Evolutionary conservation across 2,329 filamentous ascomycete species (phyloP), one percentile per base, ranked within the genome.

Genomic region (Pestalotiopsis fici): DNA sequence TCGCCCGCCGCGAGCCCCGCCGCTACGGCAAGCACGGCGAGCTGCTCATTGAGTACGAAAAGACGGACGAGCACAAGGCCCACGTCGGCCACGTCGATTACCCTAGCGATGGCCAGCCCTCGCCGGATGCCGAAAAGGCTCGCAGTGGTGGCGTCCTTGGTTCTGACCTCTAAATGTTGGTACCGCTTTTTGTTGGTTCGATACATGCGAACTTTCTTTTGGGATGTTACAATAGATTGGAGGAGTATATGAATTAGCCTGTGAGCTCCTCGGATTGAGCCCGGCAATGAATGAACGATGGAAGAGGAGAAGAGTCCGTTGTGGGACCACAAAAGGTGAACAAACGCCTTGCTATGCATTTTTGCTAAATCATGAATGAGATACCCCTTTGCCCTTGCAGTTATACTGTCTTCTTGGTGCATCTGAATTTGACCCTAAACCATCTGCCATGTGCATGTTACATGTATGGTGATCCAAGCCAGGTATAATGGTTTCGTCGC

Each of bases 1-100:
- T 80, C 18, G 83, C 83, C 2, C 73, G 73, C 39, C 74, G 84
- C 6, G 86, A 88, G 76, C 87, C 88, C 0, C 80, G 80, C 4
- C 82, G 85, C 47, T 90, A 89, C 71, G 87, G 86, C 68, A 87
- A 86, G 80, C 82, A 89, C 67, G 88, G 88, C 69, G 85, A 89
- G 75, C 75, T 88, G 56, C 81, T 90, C 56, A 83, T 87, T 54
- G 73, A 80, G 3, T 78, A 83, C 61, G 80, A 82, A 23, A 79
- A 83, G 64, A 75, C 74, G 12, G 80, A 81, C 12, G 83, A 84
- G 69, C 75, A 76, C 68, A 77, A 76, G 71, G 67, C 71, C 9
- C 75, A 72, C 59, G 50, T 54, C 4, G 59, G 59, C 6, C 67
- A 68, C 28, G 56, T 37, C 21, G 67, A 68, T 55, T 57, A 31